Base-by-base conservation (phyloP, 768 basidiomycete species). In the Leccinum boreale region DNA sequence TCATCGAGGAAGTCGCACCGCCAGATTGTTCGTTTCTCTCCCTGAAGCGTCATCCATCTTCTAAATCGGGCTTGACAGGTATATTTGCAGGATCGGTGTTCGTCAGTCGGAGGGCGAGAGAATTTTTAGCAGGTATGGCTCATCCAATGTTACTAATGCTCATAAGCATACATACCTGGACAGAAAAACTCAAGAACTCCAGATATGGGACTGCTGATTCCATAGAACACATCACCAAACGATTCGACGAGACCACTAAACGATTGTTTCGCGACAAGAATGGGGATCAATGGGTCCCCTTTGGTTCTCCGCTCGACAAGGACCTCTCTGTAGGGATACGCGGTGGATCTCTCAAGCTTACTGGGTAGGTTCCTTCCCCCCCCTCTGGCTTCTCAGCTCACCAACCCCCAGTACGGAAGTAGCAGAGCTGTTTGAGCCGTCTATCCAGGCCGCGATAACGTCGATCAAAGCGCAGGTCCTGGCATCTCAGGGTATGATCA, bases 71-170 rank as follows among this genome's bases (percentile, higher is more conserved):
- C 55, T 53, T 56, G 49, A n/a, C 64, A 88, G 86, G 86, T 70
- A 82, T 90, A 42, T 92, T 92, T 70, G 87, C 89, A 47, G 89
- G 89, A 24, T 90, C 89, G 5, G 87, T 92, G 14, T 92, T 92
- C 67, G 89, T 91, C 28, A 89, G 87, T 67, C 78, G 89, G 53
- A 75, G 89, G 45, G 88, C 89, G 12, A 75, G 88, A 62, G 82
- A 82, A 50, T 90, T 90, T 63, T 73, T 92, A 21, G 85, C 85
- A 74, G 85, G 89, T 86, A 58, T 19, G 36, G 72, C 57, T 56
- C 2, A 10, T 26, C 39, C 35, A 33, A 12, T 33, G 17, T 12
- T 14, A 9, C 17, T 31, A 33, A 28, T 36, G 45, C 23, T 36
- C 3, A 26, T 26, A 55, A 61, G 61, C 23, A 63, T 51, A 56